phyloP scores from a whole-genome alignment of 768 basidiomycete genomes.

The Phaeotremella fagi region DNA sequence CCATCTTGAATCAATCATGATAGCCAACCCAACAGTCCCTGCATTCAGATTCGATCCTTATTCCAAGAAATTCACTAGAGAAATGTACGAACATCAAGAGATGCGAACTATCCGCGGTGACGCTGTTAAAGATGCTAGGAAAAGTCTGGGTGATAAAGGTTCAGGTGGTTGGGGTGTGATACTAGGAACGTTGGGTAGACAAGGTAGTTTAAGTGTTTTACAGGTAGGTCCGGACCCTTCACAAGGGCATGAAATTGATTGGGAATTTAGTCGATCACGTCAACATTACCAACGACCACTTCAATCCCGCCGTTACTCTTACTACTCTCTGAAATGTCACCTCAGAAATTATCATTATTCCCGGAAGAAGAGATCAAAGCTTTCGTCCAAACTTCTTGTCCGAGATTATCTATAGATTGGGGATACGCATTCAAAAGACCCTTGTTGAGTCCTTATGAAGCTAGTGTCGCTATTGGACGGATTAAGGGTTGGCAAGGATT shows the following conservation, averaged over 20 bases:
- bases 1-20: slow-evolving; percentile 98
- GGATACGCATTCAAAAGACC: slow-evolving; percentile 91
- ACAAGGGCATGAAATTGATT: neutral
- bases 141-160: slow-evolving; percentile 54
- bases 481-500: slow-evolving; percentile 60
- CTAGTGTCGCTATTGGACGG: slow-evolving; percentile 73
- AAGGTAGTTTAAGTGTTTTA: slow-evolving; percentile 86
- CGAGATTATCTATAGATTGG: slow-evolving; percentile 96
- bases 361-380: slow-evolving; percentile 67
- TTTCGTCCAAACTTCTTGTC: slow-evolving; percentile 95
- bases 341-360: slow-evolving; percentile 83
- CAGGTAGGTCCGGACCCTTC: slow-evolving; percentile 53
- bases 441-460: slow-evolving; percentile 87
- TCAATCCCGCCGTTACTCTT: slow-evolving; percentile 60
- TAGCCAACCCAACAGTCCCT: slow-evolving; percentile 90
- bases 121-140: slow-evolving; percentile 66
- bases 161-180: slow-evolving; percentile 75
- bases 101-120: slow-evolving; percentile 73
- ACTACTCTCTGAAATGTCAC: slow-evolving; percentile 92
- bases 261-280: slow-evolving; percentile 18
- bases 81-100: slow-evolving; percentile 80
- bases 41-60: slow-evolving; percentile 99
- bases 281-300: slow-evolving; percentile 18
- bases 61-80: slow-evolving; percentile 91
- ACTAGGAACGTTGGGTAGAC: slow-evolving; percentile 87